Base-by-base conservation (phyloP, 2,329 filamentous ascomycete species). In the Sporothrix variecibatus region DNA sequence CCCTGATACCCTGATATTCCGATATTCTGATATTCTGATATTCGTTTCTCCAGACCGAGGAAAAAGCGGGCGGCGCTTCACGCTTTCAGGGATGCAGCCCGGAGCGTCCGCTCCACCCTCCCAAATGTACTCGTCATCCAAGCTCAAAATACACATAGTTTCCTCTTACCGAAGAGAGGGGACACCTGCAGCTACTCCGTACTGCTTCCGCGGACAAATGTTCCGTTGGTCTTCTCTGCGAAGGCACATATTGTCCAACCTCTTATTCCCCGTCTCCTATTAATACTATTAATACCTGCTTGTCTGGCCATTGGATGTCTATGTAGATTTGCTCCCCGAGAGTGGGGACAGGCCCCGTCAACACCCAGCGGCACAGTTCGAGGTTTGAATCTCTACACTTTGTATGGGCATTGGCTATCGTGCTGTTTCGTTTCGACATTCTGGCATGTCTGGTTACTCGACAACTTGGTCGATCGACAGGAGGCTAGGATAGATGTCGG, bases 21-120 rank as follows among this genome's bases (percentile, higher is more conserved):
- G 58, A 62, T 38, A 62, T 38, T 40, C 17, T 49, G 67, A 70
- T 53, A 70, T 51, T n/a, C 67, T 72, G 28, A 51, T 60, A 34
- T 60, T 15, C 34, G 60, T 49, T 51, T 62, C 68, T n/a, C 17
- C 26, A 49, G 23, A 26, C 28, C 38, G n/a, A 46, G 46, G 40
- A 46, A 49, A 49, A 49, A 62, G 31, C 58, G 58, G 31, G 58
- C 58, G 11, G 58, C 58, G 56, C 56, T 60, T 28, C 23, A 4
- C 40, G 28, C 38, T 12, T 9, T 15, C 34, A 67, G 15, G 38
- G 38, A 46, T 46, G 62, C 23, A 46, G 38, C 34, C 40, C 62
- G 62, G 62, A 17, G 23, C 12, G 62, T 38, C 62, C 34, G 62
- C 62, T 46, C 38, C 62, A 67, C 62, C 34, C 12, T 4, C 15